A percentile compares a stretch with the other conserved stretches of the same genome.
Conservation (phyloP, 225 moss, liverwort and hornwort genomes). For the Antitrichia curtipendula region DNA sequence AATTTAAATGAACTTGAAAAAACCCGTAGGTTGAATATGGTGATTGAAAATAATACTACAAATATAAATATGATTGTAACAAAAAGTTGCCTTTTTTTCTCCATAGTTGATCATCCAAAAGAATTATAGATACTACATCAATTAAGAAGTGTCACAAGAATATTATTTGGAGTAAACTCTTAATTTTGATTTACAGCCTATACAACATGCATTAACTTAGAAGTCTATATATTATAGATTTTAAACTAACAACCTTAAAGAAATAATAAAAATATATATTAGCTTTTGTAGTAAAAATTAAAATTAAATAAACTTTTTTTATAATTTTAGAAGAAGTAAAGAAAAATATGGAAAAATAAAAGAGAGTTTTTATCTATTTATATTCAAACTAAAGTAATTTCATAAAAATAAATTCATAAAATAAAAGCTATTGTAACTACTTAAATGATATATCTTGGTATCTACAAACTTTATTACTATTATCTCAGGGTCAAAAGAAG, state of each 20-base stretch:
- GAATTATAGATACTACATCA: background rate
- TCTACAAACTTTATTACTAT: background rate
- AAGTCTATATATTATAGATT: background rate
- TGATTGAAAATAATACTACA: slow-evolving; percentile 21
- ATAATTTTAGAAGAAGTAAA: background rate
- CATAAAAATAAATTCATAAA: background rate
- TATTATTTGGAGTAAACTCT: background rate
- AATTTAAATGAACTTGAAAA: background rate
- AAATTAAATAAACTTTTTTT: background rate
- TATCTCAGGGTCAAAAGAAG: background rate
- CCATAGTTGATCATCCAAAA: slow-evolving; percentile 17
- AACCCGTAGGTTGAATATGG: slow-evolving; percentile 30
- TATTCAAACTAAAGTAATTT: background rate
- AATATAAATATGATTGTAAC: slow-evolving; percentile 17
- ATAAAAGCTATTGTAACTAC: background rate
- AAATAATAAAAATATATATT: background rate
- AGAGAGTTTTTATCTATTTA: background rate
- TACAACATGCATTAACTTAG: background rate
- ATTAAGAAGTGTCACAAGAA: background rate
- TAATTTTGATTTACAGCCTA: background rate
- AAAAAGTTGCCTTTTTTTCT: slow-evolving; percentile 43
- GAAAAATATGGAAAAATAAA: background rate
- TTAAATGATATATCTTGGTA: background rate
- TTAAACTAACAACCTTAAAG: background rate
- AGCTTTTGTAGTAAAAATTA: background rate